These are phyloP conservation scores for Dactylellina haptotyla DNA, from an alignment of 2,329 filamentous ascomycete genomes.

Conservation along the genomic window DNA sequence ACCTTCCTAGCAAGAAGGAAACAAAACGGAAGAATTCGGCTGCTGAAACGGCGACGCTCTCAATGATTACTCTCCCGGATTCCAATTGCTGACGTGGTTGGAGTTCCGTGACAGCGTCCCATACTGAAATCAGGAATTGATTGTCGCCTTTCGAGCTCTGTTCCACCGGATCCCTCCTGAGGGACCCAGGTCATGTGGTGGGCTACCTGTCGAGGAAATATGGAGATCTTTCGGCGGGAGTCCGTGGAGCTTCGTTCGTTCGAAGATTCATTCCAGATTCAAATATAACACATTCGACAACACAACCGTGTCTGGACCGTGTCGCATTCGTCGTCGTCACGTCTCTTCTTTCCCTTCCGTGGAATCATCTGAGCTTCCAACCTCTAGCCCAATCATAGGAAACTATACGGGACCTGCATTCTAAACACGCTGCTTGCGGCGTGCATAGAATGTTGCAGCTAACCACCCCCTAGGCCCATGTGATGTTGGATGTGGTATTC, in stretches of 20 bases:
- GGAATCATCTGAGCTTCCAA: too few relatives aligned
- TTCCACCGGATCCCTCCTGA: too few relatives aligned
- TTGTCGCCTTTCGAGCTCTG: too few relatives aligned
- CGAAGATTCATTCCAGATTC: neutral
- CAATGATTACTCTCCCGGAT: neutral
- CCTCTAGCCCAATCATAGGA: too few relatives aligned
- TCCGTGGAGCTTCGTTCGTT: neutral
- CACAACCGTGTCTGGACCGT: neutral
- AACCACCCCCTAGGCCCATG: neutral
- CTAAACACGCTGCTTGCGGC: neutral
- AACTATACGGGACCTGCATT: neutral
- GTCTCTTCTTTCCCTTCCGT: neutral
- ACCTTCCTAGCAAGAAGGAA: neutral
- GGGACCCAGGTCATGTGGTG: neutral
- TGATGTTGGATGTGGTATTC: neutral
- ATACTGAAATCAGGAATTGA: neutral
- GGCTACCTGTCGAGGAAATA: neutral
- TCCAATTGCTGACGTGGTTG: neutral
- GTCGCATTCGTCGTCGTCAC: neutral
- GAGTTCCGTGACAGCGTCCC: neutral
- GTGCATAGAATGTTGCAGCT: neutral
- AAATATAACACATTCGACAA: constrained; percentile 20
- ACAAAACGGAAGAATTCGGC: neutral
- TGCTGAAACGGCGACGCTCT: neutral
- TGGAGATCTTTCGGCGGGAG: neutral